A percentile compares a stretch with the other conserved stretches of the same genome.
Evolutionary conservation across 495 filamentous ascomycete genomes (phyloP).

Genomic region (Xylaria intraflava): DNA sequence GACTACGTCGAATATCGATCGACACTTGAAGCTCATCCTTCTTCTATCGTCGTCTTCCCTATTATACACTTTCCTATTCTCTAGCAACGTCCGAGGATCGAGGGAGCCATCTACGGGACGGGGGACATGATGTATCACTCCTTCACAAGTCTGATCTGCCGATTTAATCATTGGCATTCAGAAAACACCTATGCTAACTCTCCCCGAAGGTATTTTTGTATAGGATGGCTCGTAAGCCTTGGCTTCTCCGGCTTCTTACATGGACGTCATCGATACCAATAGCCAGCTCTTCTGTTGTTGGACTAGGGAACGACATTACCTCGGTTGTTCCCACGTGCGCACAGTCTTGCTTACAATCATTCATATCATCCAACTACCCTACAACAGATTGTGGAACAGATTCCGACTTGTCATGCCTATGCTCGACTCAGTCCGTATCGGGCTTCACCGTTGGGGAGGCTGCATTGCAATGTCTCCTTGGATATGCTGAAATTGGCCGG

Average conservation of each 20-base stretch:
- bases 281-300: conserved; percentile 22
- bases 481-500: conserved; percentile 34
- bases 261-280: conserved; percentile 26
- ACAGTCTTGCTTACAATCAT: conserved; percentile 53
- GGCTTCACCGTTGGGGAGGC: conserved; percentile 67
- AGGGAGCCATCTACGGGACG: conserved; percentile 5
- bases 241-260: conserved; percentile 27
- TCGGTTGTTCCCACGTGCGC: conserved; percentile 59
- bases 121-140: conserved; percentile 15
- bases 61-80: not conserved
- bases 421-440: conserved; percentile 48
- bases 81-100: not conserved
- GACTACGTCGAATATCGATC: conserved; percentile 6
- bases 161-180: conserved; percentile 2
- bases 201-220: conserved; percentile 31
- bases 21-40: conserved; percentile 10
- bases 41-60: conserved; percentile 1
- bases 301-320: conserved; percentile 37
- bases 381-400: conserved; percentile 39
- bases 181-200: conserved; percentile 18
- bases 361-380: conserved; percentile 54
- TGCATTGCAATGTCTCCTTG: conserved; percentile 55
- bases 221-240: conserved; percentile 41
- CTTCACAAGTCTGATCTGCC: conserved; percentile 12
- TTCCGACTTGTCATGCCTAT: conserved; percentile 56